These are phyloP conservation scores for Quercus glauca DNA, from an alignment of 306 rosid genomes.

Conservation along the genomic window DNA sequence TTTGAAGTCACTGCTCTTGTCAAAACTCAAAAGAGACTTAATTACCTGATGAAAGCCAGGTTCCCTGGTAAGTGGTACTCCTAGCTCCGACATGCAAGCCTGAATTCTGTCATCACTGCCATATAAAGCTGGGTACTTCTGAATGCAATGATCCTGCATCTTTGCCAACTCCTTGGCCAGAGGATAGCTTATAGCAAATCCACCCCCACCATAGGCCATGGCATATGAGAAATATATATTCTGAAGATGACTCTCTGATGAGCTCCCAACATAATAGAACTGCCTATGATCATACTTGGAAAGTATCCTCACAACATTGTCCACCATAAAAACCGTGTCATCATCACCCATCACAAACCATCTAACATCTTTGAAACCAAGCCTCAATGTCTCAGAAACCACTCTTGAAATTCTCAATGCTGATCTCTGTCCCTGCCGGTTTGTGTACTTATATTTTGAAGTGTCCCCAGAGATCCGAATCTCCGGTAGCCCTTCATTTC, in stretches of 20 bases:
- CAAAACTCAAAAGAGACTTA: not conserved
- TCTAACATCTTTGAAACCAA: conserved; percentile 82
- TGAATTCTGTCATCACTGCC: conserved; percentile 96
- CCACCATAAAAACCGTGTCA: conserved; percentile 76
- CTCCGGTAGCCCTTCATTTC: conserved; percentile 58
- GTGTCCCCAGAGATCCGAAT: conserved; percentile 66
- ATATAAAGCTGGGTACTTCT: conserved; percentile 72
- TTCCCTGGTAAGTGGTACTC: conserved; percentile 88
- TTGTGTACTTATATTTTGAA: conserved; percentile 49
- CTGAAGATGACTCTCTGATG: conserved; percentile 89
- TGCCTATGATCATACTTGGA: conserved; percentile 71
- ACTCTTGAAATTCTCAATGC: conserved; percentile 86
- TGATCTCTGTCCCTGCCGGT: conserved; percentile 72
- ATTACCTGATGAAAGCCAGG: conserved; percentile 90
- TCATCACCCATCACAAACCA: conserved; percentile 98
- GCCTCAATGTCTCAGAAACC: conserved; percentile 73
- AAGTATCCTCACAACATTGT: conserved; percentile 64
- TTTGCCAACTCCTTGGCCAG: conserved; percentile 69
- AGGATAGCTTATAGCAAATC: conserved; percentile 91
- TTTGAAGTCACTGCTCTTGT: too few species aligned
- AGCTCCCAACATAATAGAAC: conserved; percentile 76
- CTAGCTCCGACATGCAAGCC: conserved; percentile 93
- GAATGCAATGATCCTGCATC: conserved; percentile 87
- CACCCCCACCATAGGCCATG: conserved; percentile 95
- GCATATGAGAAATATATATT: conserved; percentile 79